Evolutionary conservation across 208 protist genomes (phyloP).

Genomic region (Crithidia bombi): DNA sequence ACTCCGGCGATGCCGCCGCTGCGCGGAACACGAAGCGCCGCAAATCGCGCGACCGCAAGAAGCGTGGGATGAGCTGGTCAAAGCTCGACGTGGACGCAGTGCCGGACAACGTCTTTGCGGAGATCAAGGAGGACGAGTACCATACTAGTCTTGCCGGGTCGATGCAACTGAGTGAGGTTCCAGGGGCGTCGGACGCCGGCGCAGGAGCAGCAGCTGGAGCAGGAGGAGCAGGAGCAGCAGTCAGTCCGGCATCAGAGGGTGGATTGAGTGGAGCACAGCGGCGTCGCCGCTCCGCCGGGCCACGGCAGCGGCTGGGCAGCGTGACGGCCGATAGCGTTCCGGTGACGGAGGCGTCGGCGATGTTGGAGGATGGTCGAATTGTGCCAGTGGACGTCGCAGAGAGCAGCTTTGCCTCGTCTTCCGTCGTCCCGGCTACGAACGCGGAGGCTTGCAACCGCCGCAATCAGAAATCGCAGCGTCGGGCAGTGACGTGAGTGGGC

Average conservation of each 20-base stretch:
- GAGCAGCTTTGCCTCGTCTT: conserved; percentile 20
- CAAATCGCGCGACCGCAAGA: conserved; percentile 36
- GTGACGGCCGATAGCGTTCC: conserved; percentile 41
- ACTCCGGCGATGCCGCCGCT: neutral
- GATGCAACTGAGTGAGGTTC: conserved; percentile 17
- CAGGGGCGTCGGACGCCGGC: neutral
- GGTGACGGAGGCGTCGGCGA: conserved; percentile 36
- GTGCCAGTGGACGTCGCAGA: conserved; percentile 16
- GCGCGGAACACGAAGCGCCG: conserved; percentile 11
- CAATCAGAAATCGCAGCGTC: conserved; percentile 10
- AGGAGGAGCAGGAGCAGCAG: neutral
- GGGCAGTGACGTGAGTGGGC: conserved; percentile 10
- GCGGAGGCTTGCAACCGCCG: neutral
- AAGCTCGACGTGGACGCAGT: conserved; percentile 41
- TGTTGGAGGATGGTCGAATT: conserved; percentile 44
- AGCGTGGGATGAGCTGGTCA: conserved; percentile 40
- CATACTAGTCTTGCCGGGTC: conserved; percentile 43
- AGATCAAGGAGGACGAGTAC: conserved; percentile 54
- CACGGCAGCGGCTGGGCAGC: conserved; percentile 25
- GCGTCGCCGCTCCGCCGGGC: conserved; percentile 4
- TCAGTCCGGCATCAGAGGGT: conserved; percentile 1
- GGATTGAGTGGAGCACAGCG: conserved; percentile 2
- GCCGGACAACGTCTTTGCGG: conserved; percentile 53
- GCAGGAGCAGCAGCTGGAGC: too few species aligned
- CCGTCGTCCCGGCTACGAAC: neutral